Percentiles rank a stretch among this genome's conserved stretches.
These are phyloP conservation scores for Cercospora citrullina DNA, from an alignment of 2,329 filamentous ascomycete genomes.

Conservation along the genomic window DNA sequence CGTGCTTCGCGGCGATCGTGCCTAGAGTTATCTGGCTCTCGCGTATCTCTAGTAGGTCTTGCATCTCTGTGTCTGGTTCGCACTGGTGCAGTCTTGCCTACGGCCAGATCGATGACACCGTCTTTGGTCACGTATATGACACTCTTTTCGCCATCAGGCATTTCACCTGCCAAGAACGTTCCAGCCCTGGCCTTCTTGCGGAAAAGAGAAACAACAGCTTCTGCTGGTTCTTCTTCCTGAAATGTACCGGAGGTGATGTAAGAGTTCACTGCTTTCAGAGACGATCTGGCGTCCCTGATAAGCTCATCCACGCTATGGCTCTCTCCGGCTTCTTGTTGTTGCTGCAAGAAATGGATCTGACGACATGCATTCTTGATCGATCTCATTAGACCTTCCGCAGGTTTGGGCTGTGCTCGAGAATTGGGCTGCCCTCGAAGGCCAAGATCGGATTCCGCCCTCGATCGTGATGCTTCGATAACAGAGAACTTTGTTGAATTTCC, in stretches of 20 bases:
- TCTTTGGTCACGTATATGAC: slow-evolving; percentile 22
- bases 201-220: slow-evolving; percentile 24
- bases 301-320: slow-evolving; percentile 20
- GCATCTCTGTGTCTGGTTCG: not conserved
- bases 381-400: slow-evolving; percentile 13
- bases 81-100: slow-evolving; percentile 1
- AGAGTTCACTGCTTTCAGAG: slow-evolving; percentile 21
- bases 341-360: slow-evolving; percentile 22
- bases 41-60: not conserved
- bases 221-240: slow-evolving; percentile 21
- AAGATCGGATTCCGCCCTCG: not conserved
- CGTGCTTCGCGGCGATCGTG: not conserved
- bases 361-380: slow-evolving; percentile 26
- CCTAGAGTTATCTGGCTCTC: not conserved
- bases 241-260: slow-evolving; percentile 22
- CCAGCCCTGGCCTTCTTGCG: slow-evolving; percentile 22
- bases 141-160: slow-evolving; percentile 15
- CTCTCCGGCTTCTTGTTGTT: slow-evolving; percentile 22
- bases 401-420: slow-evolving; percentile 9
- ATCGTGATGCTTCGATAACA: not conserved
- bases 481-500: slow-evolving; percentile 1
- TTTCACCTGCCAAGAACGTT: slow-evolving; percentile 20
- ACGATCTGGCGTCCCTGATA: slow-evolving; percentile 13
- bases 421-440: slow-evolving; percentile 9
- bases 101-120: slow-evolving; percentile 18